Conservation (phyloP, 2,329 filamentous ascomycete genomes). For the Nemania sp. region DNA sequence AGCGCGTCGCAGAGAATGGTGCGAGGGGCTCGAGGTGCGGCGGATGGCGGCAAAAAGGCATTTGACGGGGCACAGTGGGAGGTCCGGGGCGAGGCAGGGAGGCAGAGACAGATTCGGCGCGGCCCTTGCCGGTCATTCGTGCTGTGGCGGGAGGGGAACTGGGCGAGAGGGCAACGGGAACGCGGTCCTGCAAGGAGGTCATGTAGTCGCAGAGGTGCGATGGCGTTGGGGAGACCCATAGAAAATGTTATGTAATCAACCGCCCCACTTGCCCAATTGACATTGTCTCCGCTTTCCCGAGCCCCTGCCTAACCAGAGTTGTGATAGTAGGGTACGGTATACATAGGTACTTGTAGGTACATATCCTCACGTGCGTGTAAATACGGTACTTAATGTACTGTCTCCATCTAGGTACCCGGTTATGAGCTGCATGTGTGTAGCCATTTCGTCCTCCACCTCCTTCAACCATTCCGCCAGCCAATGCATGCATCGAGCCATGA, state of each 20-base stretch:
- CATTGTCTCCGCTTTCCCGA: constrained; percentile 17
- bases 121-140: constrained; percentile 20
- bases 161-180: constrained; percentile 22
- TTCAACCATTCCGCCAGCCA: constrained; percentile 1
- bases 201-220: constrained; percentile 30
- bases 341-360: not conserved
- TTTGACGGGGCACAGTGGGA: constrained; percentile 33
- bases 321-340: too few species aligned
- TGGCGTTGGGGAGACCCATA: constrained; percentile 27
- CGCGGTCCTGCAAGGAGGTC: constrained; percentile 31
- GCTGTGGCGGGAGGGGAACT: constrained; percentile 15
- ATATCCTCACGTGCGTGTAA: too few species aligned
- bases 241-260: constrained; percentile 27
- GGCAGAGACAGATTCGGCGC: constrained; percentile 3
- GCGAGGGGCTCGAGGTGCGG: constrained; percentile 38
- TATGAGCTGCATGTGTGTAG: too few species aligned
- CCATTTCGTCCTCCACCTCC: not conserved
- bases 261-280: constrained; percentile 29
- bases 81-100: not conserved
- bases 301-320: not conserved
- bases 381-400: too few species aligned
- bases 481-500: constrained; percentile 16
- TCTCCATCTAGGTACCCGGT: too few species aligned
- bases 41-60: constrained; percentile 40
- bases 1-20: constrained; percentile 43